Percentiles rank a stretch among this genome's conserved stretches.
These are phyloP conservation scores for Gracilariopsis chorda DNA, from an alignment of 23 red algal species.

Conservation along the genomic window DNA sequence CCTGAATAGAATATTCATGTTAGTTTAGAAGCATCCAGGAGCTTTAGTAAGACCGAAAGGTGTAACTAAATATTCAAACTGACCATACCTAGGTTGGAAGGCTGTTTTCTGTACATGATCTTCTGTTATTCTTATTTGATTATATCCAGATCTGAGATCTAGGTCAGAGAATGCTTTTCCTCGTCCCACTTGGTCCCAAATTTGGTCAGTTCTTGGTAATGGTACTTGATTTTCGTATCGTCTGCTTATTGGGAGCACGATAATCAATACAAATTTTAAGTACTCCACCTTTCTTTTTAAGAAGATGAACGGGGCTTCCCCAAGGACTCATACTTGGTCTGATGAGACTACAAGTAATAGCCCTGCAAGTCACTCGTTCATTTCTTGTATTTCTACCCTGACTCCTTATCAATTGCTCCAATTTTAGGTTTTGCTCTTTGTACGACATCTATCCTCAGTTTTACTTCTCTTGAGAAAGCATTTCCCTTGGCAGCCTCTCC, in stretches of 20 bases:
- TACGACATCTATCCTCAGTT: no score
- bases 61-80: conserved; percentile 43
- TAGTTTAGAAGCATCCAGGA: conserved; percentile 7
- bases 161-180: conserved; percentile 29
- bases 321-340: conserved; percentile 25
- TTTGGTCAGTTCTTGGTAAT: conserved; percentile 40
- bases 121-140: conserved; percentile 30
- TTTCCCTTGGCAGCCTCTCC: no score
- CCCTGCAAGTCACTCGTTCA: not conserved
- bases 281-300: not conserved
- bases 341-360: not conserved
- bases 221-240: conserved; percentile 20
- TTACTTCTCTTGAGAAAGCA: no score
- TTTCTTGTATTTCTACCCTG: not conserved
- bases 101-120: conserved; percentile 4
- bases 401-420: not conserved
- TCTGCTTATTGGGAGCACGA: not conserved
- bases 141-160: conserved; percentile 39
- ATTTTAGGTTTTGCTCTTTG: no score
- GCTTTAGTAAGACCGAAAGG: conserved; percentile 38
- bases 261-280: conserved; percentile 23
- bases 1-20: conserved; percentile 30
- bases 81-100: conserved; percentile 40
- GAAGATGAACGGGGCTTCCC: conserved; percentile 31
- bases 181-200: conserved; percentile 27